Evolutionary conservation across 495 filamentous ascomycete genomes (phyloP).

Genomic region (Glarea lozoyensis): DNA sequence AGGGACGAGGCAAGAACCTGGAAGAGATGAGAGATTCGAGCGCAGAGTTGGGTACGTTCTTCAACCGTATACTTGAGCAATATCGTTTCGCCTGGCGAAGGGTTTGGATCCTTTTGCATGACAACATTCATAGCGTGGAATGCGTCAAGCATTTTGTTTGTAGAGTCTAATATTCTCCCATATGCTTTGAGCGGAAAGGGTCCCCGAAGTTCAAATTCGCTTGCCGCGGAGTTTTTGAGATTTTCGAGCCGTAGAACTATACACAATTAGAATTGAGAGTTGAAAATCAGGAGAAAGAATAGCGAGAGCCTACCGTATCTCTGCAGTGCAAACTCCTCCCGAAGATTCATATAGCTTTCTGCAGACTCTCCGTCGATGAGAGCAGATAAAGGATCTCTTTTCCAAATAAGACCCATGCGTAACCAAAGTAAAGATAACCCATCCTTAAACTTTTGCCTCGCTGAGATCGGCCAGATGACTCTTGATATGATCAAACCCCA

Average conservation of each 20-base stretch:
- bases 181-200: constrained; percentile 70
- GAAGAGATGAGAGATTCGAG: constrained; percentile 86
- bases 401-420: constrained; percentile 93
- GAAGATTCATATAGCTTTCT: constrained; percentile 67
- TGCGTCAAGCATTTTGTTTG: constrained; percentile 75
- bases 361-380: constrained; percentile 47
- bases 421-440: constrained; percentile 82
- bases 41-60: constrained; percentile 72
- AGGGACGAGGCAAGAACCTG: constrained; percentile 87
- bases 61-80: constrained; percentile 69
- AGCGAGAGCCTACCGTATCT: constrained; percentile 29
- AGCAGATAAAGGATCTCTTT: constrained; percentile 77
- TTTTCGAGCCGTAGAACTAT: constrained; percentile 59
- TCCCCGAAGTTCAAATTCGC: constrained; percentile 76
- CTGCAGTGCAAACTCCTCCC: constrained; percentile 64
- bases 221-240: constrained; percentile 60
- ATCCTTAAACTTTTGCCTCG: constrained; percentile 74
- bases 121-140: constrained; percentile 95
- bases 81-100: constrained; percentile 69
- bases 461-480: constrained; percentile 87
- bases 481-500: constrained; percentile 92
- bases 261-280: no score
- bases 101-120: constrained; percentile 67
- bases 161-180: constrained; percentile 64
- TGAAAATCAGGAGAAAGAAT: not conserved